Percentiles rank a stretch among this genome's conserved stretches.
These are phyloP conservation scores for Nothomitra cinnamomea DNA, from an alignment of 2,329 filamentous ascomycete genomes.

Conservation along the genomic window DNA sequence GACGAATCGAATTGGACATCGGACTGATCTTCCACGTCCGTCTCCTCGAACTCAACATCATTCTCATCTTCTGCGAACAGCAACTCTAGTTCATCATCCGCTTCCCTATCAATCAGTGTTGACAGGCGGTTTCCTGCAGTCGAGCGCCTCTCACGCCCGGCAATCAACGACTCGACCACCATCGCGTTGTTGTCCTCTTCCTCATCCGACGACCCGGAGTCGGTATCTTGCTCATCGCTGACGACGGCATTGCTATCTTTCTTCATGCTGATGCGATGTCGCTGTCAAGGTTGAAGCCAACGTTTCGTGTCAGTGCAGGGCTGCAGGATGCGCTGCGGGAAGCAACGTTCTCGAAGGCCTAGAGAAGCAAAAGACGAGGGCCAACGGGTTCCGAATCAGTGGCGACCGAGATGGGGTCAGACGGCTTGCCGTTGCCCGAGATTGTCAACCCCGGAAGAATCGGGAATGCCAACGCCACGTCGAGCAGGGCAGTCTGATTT, in stretches of 20 bases:
- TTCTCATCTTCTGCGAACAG: constrained; percentile 60
- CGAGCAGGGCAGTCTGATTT: background rate
- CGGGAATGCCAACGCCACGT: background rate
- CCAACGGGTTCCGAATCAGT: background rate
- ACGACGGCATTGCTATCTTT: background rate
- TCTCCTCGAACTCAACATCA: constrained; percentile 53
- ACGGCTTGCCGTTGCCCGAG: background rate
- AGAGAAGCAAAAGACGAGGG: background rate
- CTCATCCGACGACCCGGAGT: constrained; percentile 11
- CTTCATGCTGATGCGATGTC: background rate
- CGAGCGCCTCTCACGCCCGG: constrained; percentile 54
- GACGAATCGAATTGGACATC: constrained; percentile 80
- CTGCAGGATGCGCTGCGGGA: background rate
- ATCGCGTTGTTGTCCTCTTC: constrained; percentile 18
- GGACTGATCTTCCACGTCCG: constrained; percentile 42
- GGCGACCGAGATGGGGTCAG: background rate
- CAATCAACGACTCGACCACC: constrained; percentile 51
- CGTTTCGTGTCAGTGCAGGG: background rate
- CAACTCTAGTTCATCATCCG: constrained; percentile 47
- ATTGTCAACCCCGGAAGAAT: constrained; percentile 1
- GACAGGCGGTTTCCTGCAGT: constrained; percentile 78
- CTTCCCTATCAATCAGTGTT: constrained; percentile 57
- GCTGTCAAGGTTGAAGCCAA: background rate
- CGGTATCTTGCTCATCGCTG: background rate
- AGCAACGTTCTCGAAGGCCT: background rate